A percentile compares a stretch with the other conserved stretches of the same genome.
phyloP scores from a whole-genome alignment of 2,329 filamentous ascomycete species.

The Fusarium vanettenii region DNA sequence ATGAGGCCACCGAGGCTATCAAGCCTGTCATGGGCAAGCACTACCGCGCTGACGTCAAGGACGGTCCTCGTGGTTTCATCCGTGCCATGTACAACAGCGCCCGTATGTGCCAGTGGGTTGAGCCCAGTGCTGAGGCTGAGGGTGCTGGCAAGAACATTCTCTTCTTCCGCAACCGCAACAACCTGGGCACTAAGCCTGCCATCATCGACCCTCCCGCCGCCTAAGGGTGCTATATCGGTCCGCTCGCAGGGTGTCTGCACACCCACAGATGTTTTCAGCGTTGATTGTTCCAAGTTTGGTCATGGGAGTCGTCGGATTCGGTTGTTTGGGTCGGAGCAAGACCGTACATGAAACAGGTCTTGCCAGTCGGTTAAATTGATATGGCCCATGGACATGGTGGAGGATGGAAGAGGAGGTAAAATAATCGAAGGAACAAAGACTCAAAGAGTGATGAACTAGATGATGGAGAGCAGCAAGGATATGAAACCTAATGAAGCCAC shows the following conservation, averaged over 20 bases:
- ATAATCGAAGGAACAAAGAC: constrained; percentile 7
- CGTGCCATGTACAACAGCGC: constrained; percentile 83
- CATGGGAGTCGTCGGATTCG: constrained; percentile 1
- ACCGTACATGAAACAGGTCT: constrained; percentile 8
- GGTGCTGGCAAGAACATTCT: constrained; percentile 86
- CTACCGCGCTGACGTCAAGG: constrained; percentile 86
- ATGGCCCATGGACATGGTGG: constrained; percentile 1
- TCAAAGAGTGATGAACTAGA: constrained; percentile 24
- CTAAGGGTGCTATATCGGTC: constrained; percentile 10
- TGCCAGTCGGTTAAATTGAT: not conserved
- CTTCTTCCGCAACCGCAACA: constrained; percentile 97
- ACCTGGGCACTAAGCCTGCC: constrained; percentile 71
- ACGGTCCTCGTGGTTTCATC: constrained; percentile 85
- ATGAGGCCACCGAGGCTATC: constrained; percentile 94
- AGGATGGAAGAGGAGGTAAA: constrained; percentile 17
- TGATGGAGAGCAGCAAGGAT: constrained; percentile 35
- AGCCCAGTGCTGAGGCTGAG: constrained; percentile 84
- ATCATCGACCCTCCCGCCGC: constrained; percentile 31
- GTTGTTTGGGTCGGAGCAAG: constrained; percentile 23
- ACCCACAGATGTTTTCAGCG: constrained; percentile 19
- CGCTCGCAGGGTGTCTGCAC: constrained; percentile 4
- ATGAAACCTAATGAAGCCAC: constrained; percentile 28
- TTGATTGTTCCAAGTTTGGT: constrained; percentile 34
- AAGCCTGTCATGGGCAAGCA: constrained; percentile 94
- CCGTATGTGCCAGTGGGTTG: constrained; percentile 96